Evolutionary conservation across 2,329 filamentous ascomycete genomes (phyloP), one percentile per base, ranked within the genome.

Genomic region (Graphilbum fragrans): DNA sequence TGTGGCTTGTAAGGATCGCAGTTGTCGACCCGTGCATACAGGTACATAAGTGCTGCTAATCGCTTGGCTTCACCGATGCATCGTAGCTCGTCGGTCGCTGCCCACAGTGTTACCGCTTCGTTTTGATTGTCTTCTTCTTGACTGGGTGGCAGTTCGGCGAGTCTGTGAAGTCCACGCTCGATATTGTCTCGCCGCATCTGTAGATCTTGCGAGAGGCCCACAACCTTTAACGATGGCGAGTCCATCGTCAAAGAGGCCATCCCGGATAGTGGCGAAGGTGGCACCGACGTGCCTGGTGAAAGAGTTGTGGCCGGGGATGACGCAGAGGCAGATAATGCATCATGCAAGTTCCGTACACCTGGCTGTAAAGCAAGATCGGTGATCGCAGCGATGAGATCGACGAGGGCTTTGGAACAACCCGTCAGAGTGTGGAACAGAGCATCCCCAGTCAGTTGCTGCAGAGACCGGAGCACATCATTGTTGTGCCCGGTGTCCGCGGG

Each of bases 11-110:
- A 39, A 2, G 55, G 55, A 2, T 50, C 47, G 4, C 53, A 42
- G 38, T 49, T 39, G 35, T 55, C 52, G 16, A 54, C 43, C 14
- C 53, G 45, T 1, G 53, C 49, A 42, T 57, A 55, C 3, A 56
- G 47, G 41, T 57, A 53, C n/a, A 57, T 38, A 1, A 55, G 44
- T 3, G 52, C 46, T 3, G 55, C 48, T 3, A 56, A 47, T n/a
- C 53, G 43, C 43, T 54, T 54, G 7, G 49, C 45, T 37, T 56
- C 54, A 5, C 43, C 42, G 18, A 56, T 51, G 11, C 18, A 12
- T 2, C 12, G 32, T 18, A 34, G 5, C 14, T 18, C 17, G 14
- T 34, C 32, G 32, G 8, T n/a, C 6, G 10, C 31, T 9, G 5
- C 16, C 6, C 5, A 6, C 31, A 32, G 21, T 5, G 18, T 18